A percentile compares a stretch with the other conserved stretches of the same genome.
phyloP scores from a whole-genome alignment of 257 asterid species.

The Euphrasia confusa region DNA sequence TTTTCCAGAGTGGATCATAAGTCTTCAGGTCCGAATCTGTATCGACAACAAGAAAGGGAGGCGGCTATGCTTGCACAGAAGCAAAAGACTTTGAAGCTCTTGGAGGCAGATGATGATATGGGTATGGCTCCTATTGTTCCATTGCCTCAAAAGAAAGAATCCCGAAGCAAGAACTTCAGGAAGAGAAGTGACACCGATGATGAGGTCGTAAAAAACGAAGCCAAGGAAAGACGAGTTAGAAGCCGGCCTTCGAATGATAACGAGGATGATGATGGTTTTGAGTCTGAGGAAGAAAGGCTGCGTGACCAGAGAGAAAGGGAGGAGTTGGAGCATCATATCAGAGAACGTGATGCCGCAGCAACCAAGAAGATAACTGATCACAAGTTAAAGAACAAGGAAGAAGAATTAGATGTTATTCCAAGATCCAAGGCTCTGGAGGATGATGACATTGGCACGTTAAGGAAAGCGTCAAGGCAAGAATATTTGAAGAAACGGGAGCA shows the following conservation, averaged over 20 bases:
- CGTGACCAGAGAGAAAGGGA: slow-evolving; percentile 88
- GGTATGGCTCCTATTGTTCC: slow-evolving; percentile 36
- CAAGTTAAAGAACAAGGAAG: slow-evolving; percentile 62
- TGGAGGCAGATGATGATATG: slow-evolving; percentile 60
- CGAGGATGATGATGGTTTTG: slow-evolving; percentile 52
- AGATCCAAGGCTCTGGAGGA: slow-evolving; percentile 71
- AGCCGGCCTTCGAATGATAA: slow-evolving; percentile 50
- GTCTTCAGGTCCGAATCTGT: slow-evolving; percentile 64
- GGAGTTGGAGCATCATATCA: slow-evolving; percentile 72
- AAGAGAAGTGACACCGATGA: slow-evolving; percentile 71
- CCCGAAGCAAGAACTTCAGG: slow-evolving; percentile 64
- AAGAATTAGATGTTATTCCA: slow-evolving; percentile 86
- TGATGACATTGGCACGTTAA: slow-evolving; percentile 59
- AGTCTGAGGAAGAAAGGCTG: slow-evolving; percentile 89
- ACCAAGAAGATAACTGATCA: slow-evolving; percentile 82
- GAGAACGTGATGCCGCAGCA: slow-evolving; percentile 84
- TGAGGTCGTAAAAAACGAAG: slow-evolving; percentile 42
- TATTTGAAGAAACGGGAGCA: slow-evolving; percentile 94
- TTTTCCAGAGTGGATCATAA: slow-evolving; percentile 70
- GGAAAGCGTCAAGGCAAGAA: slow-evolving; percentile 82
- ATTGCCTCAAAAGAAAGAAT: slow-evolving; percentile 46
- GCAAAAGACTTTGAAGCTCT: slow-evolving; percentile 57
- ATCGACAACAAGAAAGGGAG: slow-evolving; percentile 69
- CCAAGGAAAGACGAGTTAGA: slow-evolving; percentile 53
- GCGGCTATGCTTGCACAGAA: slow-evolving; percentile 60